Evolutionary conservation across 2,329 filamentous ascomycete genomes (phyloP).

Genomic region (Monosporascus cannonballus): DNA sequence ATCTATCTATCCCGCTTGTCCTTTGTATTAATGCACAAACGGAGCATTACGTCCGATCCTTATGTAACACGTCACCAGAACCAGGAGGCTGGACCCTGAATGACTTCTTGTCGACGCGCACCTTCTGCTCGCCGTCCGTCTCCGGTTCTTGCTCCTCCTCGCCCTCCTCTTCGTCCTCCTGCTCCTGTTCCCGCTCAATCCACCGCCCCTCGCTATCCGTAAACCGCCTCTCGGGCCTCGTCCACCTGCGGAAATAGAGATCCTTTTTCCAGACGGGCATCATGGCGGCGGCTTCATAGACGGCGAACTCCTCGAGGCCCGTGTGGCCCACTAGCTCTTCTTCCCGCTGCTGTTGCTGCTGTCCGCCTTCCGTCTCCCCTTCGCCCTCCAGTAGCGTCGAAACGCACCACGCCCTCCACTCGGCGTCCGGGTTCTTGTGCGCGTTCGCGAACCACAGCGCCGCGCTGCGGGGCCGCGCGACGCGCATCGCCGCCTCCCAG

Average conservation of each 20-base stretch:
- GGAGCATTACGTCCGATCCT: too few relatives aligned
- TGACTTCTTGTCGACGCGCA: too few relatives aligned
- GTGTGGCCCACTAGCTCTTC: background rate
- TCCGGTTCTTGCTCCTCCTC: too few relatives aligned
- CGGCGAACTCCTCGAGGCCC: conserved; percentile 9
- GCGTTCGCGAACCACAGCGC: conserved; percentile 1
- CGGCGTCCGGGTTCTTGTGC: background rate
- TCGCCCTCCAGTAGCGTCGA: background rate
- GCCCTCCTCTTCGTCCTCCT: too few relatives aligned
- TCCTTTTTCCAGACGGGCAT: background rate
- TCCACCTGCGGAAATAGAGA: conserved; percentile 6
- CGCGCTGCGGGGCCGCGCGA: conserved; percentile 17
- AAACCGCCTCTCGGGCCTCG: background rate
- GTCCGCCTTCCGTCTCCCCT: background rate
- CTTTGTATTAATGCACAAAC: too few relatives aligned
- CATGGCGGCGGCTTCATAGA: conserved; percentile 1
- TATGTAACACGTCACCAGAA: too few relatives aligned
- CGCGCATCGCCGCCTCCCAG: conserved; percentile 34
- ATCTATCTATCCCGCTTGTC: too few relatives aligned
- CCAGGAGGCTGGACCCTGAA: too few relatives aligned
- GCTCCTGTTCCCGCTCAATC: too few relatives aligned
- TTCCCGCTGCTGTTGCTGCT: background rate
- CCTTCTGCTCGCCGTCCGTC: too few relatives aligned
- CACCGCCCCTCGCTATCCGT: background rate
- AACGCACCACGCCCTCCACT: background rate